Evolutionary conservation across 1,139 yeast genomes (phyloP).

Genomic region (Scheffersomyces titani): DNA sequence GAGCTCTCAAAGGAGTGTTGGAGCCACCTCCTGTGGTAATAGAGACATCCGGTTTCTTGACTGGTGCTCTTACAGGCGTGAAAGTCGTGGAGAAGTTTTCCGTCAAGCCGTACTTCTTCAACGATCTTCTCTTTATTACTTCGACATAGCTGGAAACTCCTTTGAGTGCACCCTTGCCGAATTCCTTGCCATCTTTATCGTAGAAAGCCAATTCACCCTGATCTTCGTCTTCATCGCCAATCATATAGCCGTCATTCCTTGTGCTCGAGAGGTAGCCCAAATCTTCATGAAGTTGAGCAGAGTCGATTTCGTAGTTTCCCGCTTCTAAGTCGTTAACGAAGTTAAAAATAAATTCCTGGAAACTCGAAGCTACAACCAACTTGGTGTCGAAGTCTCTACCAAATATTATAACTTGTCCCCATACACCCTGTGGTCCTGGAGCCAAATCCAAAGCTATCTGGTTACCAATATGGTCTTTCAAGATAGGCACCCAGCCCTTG

Average conservation of each 20-base stretch:
- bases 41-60: slow-evolving; percentile 11
- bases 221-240: slow-evolving; percentile 46
- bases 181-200: slow-evolving; percentile 42
- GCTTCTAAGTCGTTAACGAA: slow-evolving; percentile 53
- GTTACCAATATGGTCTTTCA: slow-evolving; percentile 60
- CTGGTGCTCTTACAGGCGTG: slow-evolving; percentile 33
- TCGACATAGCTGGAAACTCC: slow-evolving; percentile 50
- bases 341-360: slow-evolving; percentile 54
- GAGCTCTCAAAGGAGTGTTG: slow-evolving; percentile 13
- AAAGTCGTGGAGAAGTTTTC: slow-evolving; percentile 43
- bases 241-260: slow-evolving; percentile 45
- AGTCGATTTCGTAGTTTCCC: slow-evolving; percentile 55
- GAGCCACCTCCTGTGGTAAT: slow-evolving; percentile 9
- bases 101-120: slow-evolving; percentile 43
- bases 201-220: slow-evolving; percentile 42
- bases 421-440: slow-evolving; percentile 60
- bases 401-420: slow-evolving; percentile 65
- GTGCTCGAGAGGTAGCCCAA: slow-evolving; percentile 23
- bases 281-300: slow-evolving; percentile 18
- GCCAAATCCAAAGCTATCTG: slow-evolving; percentile 63
- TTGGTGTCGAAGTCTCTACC: slow-evolving; percentile 69
- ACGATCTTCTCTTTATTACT: slow-evolving; percentile 51
- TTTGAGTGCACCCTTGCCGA: slow-evolving; percentile 37
- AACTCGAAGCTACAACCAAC: slow-evolving; percentile 55
- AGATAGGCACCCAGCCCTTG: slow-evolving; percentile 62